Base-by-base conservation (phyloP, 345 rosid genomes). In the Turnera subulata region DNA sequence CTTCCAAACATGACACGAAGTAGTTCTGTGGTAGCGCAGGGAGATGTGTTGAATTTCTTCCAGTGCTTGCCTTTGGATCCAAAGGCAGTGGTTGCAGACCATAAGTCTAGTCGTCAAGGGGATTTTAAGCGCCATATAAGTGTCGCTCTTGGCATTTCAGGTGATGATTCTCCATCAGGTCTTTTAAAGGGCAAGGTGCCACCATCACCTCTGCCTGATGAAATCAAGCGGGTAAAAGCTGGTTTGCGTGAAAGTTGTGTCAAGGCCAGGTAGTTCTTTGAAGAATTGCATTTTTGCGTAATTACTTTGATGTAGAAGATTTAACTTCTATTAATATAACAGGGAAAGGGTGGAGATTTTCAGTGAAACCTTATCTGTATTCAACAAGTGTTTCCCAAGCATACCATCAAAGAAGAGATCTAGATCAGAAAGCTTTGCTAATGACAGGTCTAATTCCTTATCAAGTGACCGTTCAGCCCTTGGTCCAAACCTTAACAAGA, bases 381-480 rank as follows among this genome's bases (percentile, higher is more conserved):
- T 90, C 72, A 90, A 84, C 78, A 82, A 90, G 67, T 77, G 73
- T 68, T 84, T 90, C 59, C 89, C 96, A 13, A 76, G 65, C 61
- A 50, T 86, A 64, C 81, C 86, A 47, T 73, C 94, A 52, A 94
- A 85, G 85, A 90, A 85, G 75, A 87, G 97, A 74, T 84, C 95
- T 63, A 82, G 96, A 56, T 71, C 77, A 70, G 99, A 90, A 61
- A 72, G 79, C 19, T 80, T 78, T 76, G 53, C 82, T 61, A 67
- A 56, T 78, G 96, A 87, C 29, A 85, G 86, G 23, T 37, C 82
- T 43, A 71, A 73, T 71, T 57, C 79, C 51, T 58, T 74, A 54
- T 79, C 91, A 48, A 80, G 69, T 65, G 97, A 84, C 58, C 84
- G 84, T 43, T 74, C 84, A 51, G 65, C 73, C 51, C 48, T 64